phyloP scores from a whole-genome alignment of 768 basidiomycete genomes.

The Tulasnella sp. region DNA sequence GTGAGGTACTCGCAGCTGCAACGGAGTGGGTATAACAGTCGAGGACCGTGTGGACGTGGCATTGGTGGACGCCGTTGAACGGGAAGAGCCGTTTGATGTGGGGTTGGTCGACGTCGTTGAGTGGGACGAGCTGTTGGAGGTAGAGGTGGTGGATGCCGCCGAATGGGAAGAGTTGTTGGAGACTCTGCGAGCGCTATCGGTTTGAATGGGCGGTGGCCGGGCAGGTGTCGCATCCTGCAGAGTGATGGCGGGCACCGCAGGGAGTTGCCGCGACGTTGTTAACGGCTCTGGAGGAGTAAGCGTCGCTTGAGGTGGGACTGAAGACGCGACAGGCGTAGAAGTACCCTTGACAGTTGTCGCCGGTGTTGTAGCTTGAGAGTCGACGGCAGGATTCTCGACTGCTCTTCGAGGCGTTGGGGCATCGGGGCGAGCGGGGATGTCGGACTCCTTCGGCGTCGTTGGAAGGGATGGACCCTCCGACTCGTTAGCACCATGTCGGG shows the following conservation, averaged over 20 bases:
- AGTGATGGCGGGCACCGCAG: conserved; percentile 21
- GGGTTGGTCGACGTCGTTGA: too few relatives aligned
- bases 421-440: conserved; percentile 21
- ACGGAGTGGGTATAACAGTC: conserved; percentile 28
- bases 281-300: neutral
- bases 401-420: conserved; percentile 20
- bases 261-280: neutral
- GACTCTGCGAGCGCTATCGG: neutral
- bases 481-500: neutral
- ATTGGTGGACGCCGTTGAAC: neutral
- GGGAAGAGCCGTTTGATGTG: neutral
- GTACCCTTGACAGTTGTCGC: neutral
- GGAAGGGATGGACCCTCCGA: neutral
- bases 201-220: neutral
- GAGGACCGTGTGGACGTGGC: conserved; percentile 10
- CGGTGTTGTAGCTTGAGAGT: neutral
- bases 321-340: neutral
- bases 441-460: neutral
- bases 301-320: neutral
- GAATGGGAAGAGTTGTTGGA: neutral
- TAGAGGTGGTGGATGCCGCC: neutral
- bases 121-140: conserved; percentile 21
- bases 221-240: conserved; percentile 17
- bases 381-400: neutral
- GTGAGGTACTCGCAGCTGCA: conserved; percentile 49